These are phyloP conservation scores for Salvia hispanica DNA, from an alignment of 257 asterid species.

Conservation along the genomic window DNA sequence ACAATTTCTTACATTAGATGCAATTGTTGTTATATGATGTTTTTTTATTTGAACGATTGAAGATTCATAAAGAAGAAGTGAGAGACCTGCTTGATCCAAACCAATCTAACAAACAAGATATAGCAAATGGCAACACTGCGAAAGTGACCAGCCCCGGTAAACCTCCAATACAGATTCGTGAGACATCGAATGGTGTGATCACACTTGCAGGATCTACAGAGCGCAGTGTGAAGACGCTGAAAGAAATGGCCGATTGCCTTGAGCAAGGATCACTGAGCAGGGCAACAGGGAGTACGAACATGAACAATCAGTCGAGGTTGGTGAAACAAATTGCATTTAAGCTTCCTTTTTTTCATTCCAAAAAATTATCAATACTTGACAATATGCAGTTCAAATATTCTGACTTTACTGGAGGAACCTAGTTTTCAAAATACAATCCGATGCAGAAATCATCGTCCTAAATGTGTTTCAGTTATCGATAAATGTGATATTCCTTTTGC, in stretches of 20 bases:
- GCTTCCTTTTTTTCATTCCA: neutral
- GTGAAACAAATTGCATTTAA: constrained; percentile 14
- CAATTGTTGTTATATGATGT: neutral
- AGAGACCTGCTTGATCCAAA: constrained; percentile 79
- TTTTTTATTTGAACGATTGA: constrained; percentile 28
- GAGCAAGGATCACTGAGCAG: constrained; percentile 93
- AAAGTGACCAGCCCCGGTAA: constrained; percentile 76
- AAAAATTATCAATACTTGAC: constrained; percentile 9
- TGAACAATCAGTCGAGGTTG: constrained; percentile 96
- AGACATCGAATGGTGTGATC: constrained; percentile 94
- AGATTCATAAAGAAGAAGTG: constrained; percentile 99
- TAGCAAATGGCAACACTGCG: constrained; percentile 68
- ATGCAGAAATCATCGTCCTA: constrained; percentile 21
- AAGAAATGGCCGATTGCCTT: constrained; percentile 95
- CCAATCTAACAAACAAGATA: constrained; percentile 59
- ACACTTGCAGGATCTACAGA: constrained; percentile 99
- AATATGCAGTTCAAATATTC: constrained; percentile 12
- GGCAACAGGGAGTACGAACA: constrained; percentile 99
- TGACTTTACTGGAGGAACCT: neutral
- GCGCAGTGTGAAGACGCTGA: constrained; percentile 71
- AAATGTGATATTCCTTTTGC: neutral
- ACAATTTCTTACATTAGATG: too few relatives aligned
- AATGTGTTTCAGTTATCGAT: constrained; percentile 10
- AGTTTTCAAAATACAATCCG: constrained; percentile 1
- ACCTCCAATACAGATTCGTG: constrained; percentile 94